Evolutionary conservation across 2,329 filamentous ascomycete species (phyloP), one percentile per base, ranked within the genome.

Genomic region (Ophiostoma himal-ulmi): DNA sequence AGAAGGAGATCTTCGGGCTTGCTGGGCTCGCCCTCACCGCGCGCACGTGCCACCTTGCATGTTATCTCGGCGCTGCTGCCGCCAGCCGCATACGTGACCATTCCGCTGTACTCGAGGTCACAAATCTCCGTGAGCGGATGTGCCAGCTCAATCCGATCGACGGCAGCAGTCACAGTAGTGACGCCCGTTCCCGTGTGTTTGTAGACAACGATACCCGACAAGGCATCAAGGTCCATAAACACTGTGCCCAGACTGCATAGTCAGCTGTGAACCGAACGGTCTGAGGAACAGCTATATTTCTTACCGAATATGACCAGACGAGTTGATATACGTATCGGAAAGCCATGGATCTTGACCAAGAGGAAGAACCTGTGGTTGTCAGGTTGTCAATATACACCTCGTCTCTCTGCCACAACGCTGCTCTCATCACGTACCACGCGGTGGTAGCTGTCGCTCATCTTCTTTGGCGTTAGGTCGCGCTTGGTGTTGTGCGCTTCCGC

Each of bases 221-320:
- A 80, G 0, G 91, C 91, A 78, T 94, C 91, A 1, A 94, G 83
- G 73, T 94, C 91, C 90, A 93, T 93, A 72, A 94, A 87, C 20
- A 94, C 81, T 0, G 90, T 88, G 0, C 91, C 91, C 8, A 93
- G 82, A 69, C 67, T 54, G 26, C 4, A 11, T 20, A 2, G 62
- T 65, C 62, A 65, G 62, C 22, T 26, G n/a, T 22, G 52, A 48
- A 20, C 4, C 17, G 17, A n/a, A 37, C 30, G 30, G 30, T 4
- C 4, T 6, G 44, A 20, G 11, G 30, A n/a, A 26, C 26, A 26
- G 1, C 1, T 11, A 20, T 8, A 48, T 14, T 17, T 8, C 65
- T 10, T 22, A 67, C 65, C 89, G 84, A 74, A 94, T 90, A 74
- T 92, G 89, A 0, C 91, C 91, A 0, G 87, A 88, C 0, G 90